Base-by-base conservation (phyloP, 78 protist genomes). In the Protostelium mycophagum region DNA sequence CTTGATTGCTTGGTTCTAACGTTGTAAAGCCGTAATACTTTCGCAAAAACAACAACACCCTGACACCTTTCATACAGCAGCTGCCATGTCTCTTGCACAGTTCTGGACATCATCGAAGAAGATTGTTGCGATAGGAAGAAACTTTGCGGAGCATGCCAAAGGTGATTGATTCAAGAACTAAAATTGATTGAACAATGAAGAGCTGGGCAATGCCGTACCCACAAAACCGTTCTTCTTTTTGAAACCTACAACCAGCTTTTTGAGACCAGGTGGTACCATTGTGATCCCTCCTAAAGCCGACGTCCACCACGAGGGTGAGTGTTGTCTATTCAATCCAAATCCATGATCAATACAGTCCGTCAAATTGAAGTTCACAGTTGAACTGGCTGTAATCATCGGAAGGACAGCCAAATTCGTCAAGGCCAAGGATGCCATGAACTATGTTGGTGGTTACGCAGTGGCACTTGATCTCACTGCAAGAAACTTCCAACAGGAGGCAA, bases 41-140 rank as follows among this genome's bases (percentile, higher is more conserved):
- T n/a, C n/a, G n/a, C n/a, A n/a, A n/a, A n/a, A n/a, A n/a, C n/a
- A n/a, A n/a, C n/a, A n/a, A n/a, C n/a, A n/a, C n/a, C n/a, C n/a
- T n/a, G n/a, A n/a, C n/a, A n/a, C n/a, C n/a, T n/a, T n/a, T n/a
- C 73, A 51, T 51, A 51, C 5, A 5, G 16, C 73, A 5, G 73
- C 73, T 5, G 16, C 16, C 73, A 51, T 51, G 73, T 51, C 73
- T 51, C 73, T 90, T 85, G 86, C 29, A 1, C 85, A 38, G 85
- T 92, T 92, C 73, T 92, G 94, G 94, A 89, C 84, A 85, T 90
- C 89, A 37, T 91, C 93, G 37, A 89, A 85, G 91, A 93, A 93
- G 93, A 93, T 93, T 38, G 93, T 93, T 28, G 95, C 95, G 28
- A 90, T 93, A 16, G 95, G 92, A 34, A 87, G 95, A 88, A 93